Evolutionary conservation across 441 rosid species (phyloP).

Genomic region (Euphorbia celastroides): DNA sequence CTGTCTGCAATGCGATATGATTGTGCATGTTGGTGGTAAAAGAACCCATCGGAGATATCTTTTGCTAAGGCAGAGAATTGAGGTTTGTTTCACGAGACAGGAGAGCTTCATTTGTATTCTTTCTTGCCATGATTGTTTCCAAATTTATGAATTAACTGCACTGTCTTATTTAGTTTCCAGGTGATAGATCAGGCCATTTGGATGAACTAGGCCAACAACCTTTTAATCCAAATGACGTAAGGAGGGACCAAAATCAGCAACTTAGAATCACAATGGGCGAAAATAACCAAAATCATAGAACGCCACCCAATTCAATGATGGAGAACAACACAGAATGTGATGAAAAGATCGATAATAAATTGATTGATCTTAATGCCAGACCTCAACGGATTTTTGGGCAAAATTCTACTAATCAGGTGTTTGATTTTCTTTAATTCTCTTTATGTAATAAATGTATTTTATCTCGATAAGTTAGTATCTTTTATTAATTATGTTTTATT

Average conservation of each 20-base stretch:
- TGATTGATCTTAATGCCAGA: constrained; percentile 66
- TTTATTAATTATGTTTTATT: background rate
- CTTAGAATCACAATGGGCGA: constrained; percentile 29
- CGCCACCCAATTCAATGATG: constrained; percentile 26
- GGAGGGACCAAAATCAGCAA: constrained; percentile 40
- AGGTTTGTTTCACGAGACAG: constrained; percentile 43
- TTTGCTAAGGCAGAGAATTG: constrained; percentile 61
- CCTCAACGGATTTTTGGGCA: constrained; percentile 52
- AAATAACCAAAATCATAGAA: constrained; percentile 44
- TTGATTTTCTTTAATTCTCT: constrained; percentile 9
- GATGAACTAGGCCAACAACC: constrained; percentile 36
- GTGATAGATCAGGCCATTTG: constrained; percentile 50
- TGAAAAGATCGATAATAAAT: constrained; percentile 42
- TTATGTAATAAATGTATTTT: too few species aligned
- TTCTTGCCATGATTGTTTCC: constrained; percentile 6
- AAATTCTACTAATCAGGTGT: constrained; percentile 50
- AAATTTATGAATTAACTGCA: constrained; percentile 16
- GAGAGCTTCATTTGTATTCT: constrained; percentile 7
- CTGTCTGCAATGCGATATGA: constrained; percentile 76
- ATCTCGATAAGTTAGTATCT: background rate
- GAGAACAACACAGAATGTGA: constrained; percentile 36
- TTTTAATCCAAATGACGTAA: constrained; percentile 29
- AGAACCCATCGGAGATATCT: constrained; percentile 75
- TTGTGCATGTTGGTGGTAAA: constrained; percentile 77
- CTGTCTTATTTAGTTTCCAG: constrained; percentile 57